A percentile compares a stretch with the other conserved stretches of the same genome.
Conservation (phyloP, 129 eudicot species). For the Dittrichia graveolens region DNA sequence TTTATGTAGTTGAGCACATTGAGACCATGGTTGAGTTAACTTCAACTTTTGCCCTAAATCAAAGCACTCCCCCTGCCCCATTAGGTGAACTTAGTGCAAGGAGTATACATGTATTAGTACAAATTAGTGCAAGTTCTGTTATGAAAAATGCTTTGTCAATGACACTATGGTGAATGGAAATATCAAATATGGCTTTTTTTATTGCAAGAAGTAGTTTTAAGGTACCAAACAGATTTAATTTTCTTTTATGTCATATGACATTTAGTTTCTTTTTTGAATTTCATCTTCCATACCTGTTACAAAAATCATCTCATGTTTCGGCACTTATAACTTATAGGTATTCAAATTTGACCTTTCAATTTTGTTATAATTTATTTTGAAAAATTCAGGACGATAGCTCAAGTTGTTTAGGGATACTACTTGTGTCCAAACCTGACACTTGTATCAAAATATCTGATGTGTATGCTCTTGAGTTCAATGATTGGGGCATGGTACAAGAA, state of each 20-base stretch:
- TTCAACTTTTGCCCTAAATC: neutral
- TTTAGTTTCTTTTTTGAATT: too few species aligned
- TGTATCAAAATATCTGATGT: conserved; percentile 52
- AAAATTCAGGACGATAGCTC: conserved; percentile 45
- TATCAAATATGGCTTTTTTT: too few species aligned
- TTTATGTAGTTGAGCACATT: neutral
- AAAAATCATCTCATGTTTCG: neutral
- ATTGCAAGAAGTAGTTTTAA: too few species aligned
- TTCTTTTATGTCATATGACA: too few species aligned
- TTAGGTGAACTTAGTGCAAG: neutral
- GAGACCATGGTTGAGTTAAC: conserved; percentile 4
- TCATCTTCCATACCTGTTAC: too few species aligned
- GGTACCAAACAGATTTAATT: too few species aligned
- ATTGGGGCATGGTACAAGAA: conserved; percentile 56
- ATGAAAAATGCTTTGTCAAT: too few species aligned
- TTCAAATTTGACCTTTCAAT: neutral
- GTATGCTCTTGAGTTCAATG: conserved; percentile 65
- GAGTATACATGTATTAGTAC: too few species aligned
- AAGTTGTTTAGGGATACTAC: conserved; percentile 47
- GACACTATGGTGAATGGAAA: too few species aligned
- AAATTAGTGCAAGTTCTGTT: too few species aligned
- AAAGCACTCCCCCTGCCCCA: neutral
- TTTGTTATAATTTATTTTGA: conserved; percentile 10
- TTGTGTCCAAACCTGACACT: conserved; percentile 38
- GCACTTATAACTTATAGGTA: neutral